These are phyloP conservation scores for Sporobolus alterniflorus DNA, from an alignment of 202 grass and related monocot species.

Conservation along the genomic window DNA sequence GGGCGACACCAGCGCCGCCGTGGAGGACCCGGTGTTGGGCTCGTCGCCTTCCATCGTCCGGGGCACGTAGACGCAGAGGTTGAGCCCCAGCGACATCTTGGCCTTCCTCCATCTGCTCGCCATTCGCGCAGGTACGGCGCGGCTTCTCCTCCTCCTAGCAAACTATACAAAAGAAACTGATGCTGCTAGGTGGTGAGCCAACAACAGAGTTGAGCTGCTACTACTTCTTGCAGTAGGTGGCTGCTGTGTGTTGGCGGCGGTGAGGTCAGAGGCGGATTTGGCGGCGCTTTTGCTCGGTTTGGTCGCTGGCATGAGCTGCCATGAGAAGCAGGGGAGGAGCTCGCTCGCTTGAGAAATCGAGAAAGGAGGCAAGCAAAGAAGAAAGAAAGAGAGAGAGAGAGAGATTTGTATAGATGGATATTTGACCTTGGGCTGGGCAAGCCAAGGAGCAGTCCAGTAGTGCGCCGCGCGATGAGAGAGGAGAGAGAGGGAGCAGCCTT, in stretches of 20 bases:
- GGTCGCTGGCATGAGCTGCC: slow-evolving; percentile 27
- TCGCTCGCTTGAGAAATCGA: slow-evolving; percentile 26
- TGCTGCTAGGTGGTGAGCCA: not conserved
- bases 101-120: slow-evolving; percentile 93
- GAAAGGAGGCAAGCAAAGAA: slow-evolving; percentile 10
- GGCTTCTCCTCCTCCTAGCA: not conserved
- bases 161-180: not conserved
- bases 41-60: slow-evolving; percentile 61
- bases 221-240: not conserved
- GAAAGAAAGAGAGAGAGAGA: slow-evolving; percentile 26
- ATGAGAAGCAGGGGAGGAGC: slow-evolving; percentile 12
- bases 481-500: slow-evolving; percentile 30
- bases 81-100: slow-evolving; percentile 85
- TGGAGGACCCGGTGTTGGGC: slow-evolving; percentile 39
- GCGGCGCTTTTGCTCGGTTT: slow-evolving; percentile 30
- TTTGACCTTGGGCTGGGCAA: slow-evolving; percentile 58
- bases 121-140: slow-evolving; percentile 29
- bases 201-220: not conserved
- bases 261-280: slow-evolving; percentile 16
- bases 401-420: slow-evolving; percentile 28
- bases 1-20: slow-evolving; percentile 55
- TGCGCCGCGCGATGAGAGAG: not conserved
- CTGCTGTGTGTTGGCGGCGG: not conserved
- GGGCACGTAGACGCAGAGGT: slow-evolving; percentile 90
- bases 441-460: not conserved